Evolutionary conservation across 2,329 filamentous ascomycete genomes (phyloP), one percentile per base, ranked within the genome.

Genomic region (Sporothrix dimorphospora): DNA sequence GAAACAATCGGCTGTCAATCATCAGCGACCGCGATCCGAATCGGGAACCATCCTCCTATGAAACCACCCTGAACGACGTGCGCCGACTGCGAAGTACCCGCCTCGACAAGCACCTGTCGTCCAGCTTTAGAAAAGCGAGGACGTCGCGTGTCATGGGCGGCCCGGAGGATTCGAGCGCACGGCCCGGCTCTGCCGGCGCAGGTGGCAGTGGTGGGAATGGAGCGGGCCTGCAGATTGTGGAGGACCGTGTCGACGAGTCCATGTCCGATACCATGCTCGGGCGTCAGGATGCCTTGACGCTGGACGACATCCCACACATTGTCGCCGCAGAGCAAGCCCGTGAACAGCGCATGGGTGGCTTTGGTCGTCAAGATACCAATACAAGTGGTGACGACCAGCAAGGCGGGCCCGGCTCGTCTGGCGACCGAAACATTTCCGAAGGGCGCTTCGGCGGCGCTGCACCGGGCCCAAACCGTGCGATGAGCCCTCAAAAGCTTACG

Each of bases 1-100:
- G 91, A 77, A 90, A 91, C 14, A 87, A 90, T 76, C 85, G 86
- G 4, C 21, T 61, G 0, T 74, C 73, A 0, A n/a, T 69, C 74
- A 87, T 67, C 81, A 80, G 69, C 82, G 86, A 49, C 83, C 85
- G 65, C 81, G 91, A 34, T 86, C 87, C 77, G 93, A 91, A 1
- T 91, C 91, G 79, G 88, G 88, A 49, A 76, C 75, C 59, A 91
- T 93, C 92, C 69, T 94, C 92, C 38, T 96, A 98, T 79, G 95
- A 98, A 83, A 97, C 94, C 82, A 97, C 95, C 63, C 90, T 99
- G 76, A 97, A 96, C 76, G 96, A 99, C 81, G 96, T 99, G 79
- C 91, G 94, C 77, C 89, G 96, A 74, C 83, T 99, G 73, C 90
- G 95, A 75, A 98, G 96, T 74, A 98, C 95, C 27, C 91, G 96